phyloP scores from a whole-genome alignment of 2,329 filamentous ascomycete genomes.

The Leptographium radiaticola region DNA sequence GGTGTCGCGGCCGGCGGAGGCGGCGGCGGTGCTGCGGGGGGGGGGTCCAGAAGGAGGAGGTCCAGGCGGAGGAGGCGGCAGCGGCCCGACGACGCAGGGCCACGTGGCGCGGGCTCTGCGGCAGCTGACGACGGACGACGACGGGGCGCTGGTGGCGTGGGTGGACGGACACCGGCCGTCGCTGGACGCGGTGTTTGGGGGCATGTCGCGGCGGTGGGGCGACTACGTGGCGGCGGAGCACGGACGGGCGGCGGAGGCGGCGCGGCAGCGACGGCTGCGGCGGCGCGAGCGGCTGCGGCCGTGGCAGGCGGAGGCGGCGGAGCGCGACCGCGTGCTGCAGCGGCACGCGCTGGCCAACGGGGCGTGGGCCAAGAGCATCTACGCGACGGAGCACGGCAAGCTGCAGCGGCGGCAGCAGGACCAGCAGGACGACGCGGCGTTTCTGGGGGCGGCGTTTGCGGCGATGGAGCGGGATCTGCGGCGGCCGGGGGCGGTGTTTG shows the following conservation, averaged over 20 bases:
- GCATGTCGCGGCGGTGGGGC: slow-evolving; percentile 75
- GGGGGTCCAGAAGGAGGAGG: no score
- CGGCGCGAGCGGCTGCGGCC: slow-evolving; percentile 70
- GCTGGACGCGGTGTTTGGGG: slow-evolving; percentile 67
- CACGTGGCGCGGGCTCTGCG: slow-evolving; percentile 66
- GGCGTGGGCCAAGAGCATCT: slow-evolving; percentile 93
- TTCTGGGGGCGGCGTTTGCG: slow-evolving; percentile 60
- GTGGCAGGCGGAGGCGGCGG: slow-evolving; percentile 61
- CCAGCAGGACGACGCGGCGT: slow-evolving; percentile 78
- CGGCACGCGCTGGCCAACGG: slow-evolving; percentile 79
- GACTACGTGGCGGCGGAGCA: slow-evolving; percentile 78
- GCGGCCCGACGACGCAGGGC: slow-evolving; percentile 53
- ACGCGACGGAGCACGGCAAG: slow-evolving; percentile 81
- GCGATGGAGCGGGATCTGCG: slow-evolving; percentile 68
- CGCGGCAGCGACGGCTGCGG: slow-evolving; percentile 54
- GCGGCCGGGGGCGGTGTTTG: slow-evolving; percentile 70
- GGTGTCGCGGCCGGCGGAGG: slow-evolving; percentile 83
- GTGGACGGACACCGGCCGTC: slow-evolving; percentile 69
- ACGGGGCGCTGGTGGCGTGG: slow-evolving; percentile 78
- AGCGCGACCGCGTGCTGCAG: slow-evolving; percentile 57
- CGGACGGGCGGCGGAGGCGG: slow-evolving; percentile 61
- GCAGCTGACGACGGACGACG: slow-evolving; percentile 76
- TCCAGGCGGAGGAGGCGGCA: no score
- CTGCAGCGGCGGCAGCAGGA: slow-evolving; percentile 83
- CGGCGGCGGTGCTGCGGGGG: slow-evolving; percentile 58